Base-by-base conservation (phyloP, 768 basidiomycete species). In the Candolleomyces efflorescens region DNA sequence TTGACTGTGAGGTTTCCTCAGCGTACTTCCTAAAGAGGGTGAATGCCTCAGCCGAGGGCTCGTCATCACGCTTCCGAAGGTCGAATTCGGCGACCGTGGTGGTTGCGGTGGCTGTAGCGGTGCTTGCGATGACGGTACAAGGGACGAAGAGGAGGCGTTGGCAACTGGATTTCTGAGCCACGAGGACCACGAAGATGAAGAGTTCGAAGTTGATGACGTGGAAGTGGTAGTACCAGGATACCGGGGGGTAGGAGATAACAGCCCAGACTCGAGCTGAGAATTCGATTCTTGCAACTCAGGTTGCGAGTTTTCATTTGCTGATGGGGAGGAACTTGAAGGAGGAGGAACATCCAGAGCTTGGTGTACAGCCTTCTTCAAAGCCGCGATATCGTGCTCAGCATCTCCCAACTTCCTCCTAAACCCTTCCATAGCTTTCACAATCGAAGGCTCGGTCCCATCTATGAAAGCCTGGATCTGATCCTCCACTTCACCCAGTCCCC, bases 341-440 rank as follows among this genome's bases (percentile, higher is more conserved):
- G n/a, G n/a, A n/a, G n/a, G n/a, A n/a, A n/a, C n/a, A n/a, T n/a
- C n/a, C n/a, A n/a, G n/a, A n/a, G 69, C 71, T 12, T 75, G 68
- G 60, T 89, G 78, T 32, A 86, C 62, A 0, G 78, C 77, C 12
- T 75, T 75, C 67, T 91, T 90, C 59, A 92, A 71, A 5, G 77
- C 76, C 0, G 86, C 86, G 45, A 92, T 84, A 66, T 93, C 91
- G 59, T 92, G 87, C 59, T 89, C 77, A 18, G 91, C 78, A 63
- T 92, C 87, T 20, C 81, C 85, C 57, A 91, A 68, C 68, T 91
- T 92, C 43, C 73, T 73, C 50, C 66, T 64, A 60, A 92, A 85
- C 37, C 64, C 73, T 22, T 74, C 75, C 52, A 69, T 62, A 0
- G 84, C 81, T 45, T 75, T 81, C 24, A 86, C 78, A 0, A 69